Evolutionary conservation across 768 basidiomycete species (phyloP).

Genomic region (Porphyrellus cyaneotinctus): DNA sequence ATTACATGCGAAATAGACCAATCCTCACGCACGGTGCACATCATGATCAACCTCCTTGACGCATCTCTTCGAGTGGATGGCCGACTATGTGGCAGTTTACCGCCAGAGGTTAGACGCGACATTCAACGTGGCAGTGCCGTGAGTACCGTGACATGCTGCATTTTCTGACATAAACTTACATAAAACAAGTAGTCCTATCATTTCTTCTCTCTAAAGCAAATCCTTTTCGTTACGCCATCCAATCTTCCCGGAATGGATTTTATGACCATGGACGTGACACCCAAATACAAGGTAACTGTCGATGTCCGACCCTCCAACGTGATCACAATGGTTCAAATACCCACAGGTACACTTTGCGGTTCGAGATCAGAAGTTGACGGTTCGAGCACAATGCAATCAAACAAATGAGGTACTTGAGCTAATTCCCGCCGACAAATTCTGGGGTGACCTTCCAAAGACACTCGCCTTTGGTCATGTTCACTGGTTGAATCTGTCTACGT

Average conservation of each 20-base stretch:
- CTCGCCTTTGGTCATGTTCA: slow-evolving; percentile 14
- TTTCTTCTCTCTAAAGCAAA: background rate
- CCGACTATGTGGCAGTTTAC: slow-evolving; percentile 10
- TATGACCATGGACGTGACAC: too few species aligned
- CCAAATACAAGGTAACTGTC: slow-evolving; percentile 3
- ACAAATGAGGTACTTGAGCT: slow-evolving; percentile 9
- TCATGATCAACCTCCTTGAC: slow-evolving; percentile 13
- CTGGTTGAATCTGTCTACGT: slow-evolving; percentile 21
- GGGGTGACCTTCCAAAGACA: slow-evolving; percentile 16
- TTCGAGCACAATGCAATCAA: slow-evolving; percentile 4
- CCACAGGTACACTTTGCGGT: slow-evolving; percentile 16
- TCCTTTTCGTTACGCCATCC: background rate
- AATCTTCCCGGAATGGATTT: background rate
- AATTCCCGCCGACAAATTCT: slow-evolving; percentile 14
- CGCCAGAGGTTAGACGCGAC: background rate
- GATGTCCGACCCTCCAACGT: too few species aligned
- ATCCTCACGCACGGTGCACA: background rate
- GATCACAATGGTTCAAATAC: background rate
- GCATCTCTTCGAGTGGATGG: slow-evolving; percentile 20
- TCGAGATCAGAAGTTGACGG: background rate
- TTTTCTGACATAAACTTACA: too few species aligned
- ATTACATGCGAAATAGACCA: slow-evolving; percentile 6
- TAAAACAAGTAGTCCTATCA: too few species aligned
- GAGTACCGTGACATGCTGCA: too few species aligned
- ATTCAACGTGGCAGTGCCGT: background rate